Conservation (phyloP, 2,329 filamentous ascomycete genomes). For the Alternaria solani region DNA sequence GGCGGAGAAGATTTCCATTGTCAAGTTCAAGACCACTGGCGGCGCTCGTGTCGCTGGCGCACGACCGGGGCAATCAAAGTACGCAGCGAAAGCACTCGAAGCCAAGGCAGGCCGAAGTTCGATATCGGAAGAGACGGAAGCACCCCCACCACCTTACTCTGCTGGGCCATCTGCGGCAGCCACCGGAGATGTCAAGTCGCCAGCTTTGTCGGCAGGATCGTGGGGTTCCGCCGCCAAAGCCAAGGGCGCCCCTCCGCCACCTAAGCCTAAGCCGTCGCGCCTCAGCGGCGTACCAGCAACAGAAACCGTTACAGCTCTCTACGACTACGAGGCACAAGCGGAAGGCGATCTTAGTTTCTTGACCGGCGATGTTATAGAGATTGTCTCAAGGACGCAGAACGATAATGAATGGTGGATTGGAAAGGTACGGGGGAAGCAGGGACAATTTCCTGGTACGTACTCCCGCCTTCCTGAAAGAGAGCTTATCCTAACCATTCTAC, state of each 20-base stretch:
- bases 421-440: slow-evolving; percentile 77
- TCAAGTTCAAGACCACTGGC: slow-evolving; percentile 90
- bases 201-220: slow-evolving; percentile 43
- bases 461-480: not conserved
- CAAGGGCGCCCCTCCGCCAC: slow-evolving; percentile 60
- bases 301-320: slow-evolving; percentile 88
- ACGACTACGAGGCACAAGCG: slow-evolving; percentile 95
- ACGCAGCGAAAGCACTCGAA: slow-evolving; percentile 51
- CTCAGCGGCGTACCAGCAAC: slow-evolving; percentile 70
- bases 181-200: slow-evolving; percentile 33
- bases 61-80: slow-evolving; percentile 46
- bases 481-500: slow-evolving; percentile 32
- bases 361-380: slow-evolving; percentile 89
- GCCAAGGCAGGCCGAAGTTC: slow-evolving; percentile 45
- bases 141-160: slow-evolving; percentile 53
- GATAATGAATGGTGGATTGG: slow-evolving; percentile 98
- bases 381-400: slow-evolving; percentile 81
- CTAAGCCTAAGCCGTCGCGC: slow-evolving; percentile 71
- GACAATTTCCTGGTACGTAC: slow-evolving; percentile 89
- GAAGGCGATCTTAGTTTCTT: slow-evolving; percentile 92
- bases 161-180: slow-evolving; percentile 35
- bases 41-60: slow-evolving; percentile 54
- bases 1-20: slow-evolving; percentile 83
- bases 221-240: slow-evolving; percentile 58
- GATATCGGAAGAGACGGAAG: slow-evolving; percentile 43